Evolutionary conservation across 2,329 filamentous ascomycete species (phyloP), one percentile per base, ranked within the genome.

Genomic region (Chaetothyriales sp.): DNA sequence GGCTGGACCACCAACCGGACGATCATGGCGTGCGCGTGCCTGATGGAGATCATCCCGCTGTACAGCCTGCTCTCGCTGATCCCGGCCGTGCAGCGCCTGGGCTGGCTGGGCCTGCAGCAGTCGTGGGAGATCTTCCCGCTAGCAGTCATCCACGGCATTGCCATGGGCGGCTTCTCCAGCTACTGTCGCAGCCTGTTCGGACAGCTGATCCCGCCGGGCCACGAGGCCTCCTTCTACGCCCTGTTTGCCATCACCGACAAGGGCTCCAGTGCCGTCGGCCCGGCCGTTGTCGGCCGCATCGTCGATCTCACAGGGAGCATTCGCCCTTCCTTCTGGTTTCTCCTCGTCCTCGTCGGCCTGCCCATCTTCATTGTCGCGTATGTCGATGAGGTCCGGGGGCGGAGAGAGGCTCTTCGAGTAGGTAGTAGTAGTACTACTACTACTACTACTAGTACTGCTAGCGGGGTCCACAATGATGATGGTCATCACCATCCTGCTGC

Each of bases 231-330:
- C 0, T 95, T 95, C 63, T 95, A 92, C 64, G 89, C 89, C 0
- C 72, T 95, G 2, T 95, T 95, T 62, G 89, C 89, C 19, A 93
- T 95, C 52, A 95, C 89, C 0, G 89, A 95, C 64, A 95, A 95
- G 66, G 88, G 88, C 0, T 89, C 83, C 42, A 90, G 84, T 60
- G 76, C 95, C 1, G 93, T 95, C 63, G 89, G 89, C 0, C 89
- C 89, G 0, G 84, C 86, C 0, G 86, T 95, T 59, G 89, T 95
- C 0, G 89, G 88, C 0, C 78, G 80, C 25, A 90, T 95, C 53
- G 90, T 90, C 20, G 87, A 95, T 65, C 77, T 70, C 47, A 81
- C 80, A 0, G 84, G 83, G 1, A 79, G 82, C 58, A 86, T 88
- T 47, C 75, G 84, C 18, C 81, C 82, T 15, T 87, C 88, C 0